phyloP scores from a whole-genome alignment of 2,329 filamentous ascomycete genomes.

The Xylaria sp. region DNA sequence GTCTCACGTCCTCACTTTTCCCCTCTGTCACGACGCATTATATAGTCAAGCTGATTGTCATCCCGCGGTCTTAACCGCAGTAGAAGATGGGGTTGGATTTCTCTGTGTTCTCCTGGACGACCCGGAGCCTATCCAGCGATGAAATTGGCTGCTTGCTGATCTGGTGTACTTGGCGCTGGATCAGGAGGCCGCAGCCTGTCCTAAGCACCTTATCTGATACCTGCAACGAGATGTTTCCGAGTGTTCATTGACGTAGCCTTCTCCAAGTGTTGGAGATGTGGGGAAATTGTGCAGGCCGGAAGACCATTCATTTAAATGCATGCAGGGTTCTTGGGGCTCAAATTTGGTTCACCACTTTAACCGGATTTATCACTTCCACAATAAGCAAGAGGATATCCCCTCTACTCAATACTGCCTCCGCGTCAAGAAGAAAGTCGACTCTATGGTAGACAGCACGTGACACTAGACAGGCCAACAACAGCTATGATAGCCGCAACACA shows the following conservation, averaged over 20 bases:
- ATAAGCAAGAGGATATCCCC: constrained; percentile 22
- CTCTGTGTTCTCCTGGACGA: not conserved
- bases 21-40: constrained; percentile 5
- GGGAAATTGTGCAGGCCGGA: constrained; percentile 19
- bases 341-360: constrained; percentile 34
- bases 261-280: constrained; percentile 31
- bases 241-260: constrained; percentile 20
- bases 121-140: constrained; percentile 1
- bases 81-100: not conserved
- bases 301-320: constrained; percentile 25
- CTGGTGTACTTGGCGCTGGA: constrained; percentile 7
- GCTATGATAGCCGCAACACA: not conserved
- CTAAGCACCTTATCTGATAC: constrained; percentile 20
- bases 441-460: constrained; percentile 5
- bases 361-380: constrained; percentile 36
- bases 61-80: constrained; percentile 11
- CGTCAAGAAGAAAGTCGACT: not conserved
- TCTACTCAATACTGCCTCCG: constrained; percentile 25
- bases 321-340: constrained; percentile 29
- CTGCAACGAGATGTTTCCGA: constrained; percentile 9
- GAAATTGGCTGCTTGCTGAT: constrained; percentile 11
- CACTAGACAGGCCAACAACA: not conserved
- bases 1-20: constrained; percentile 3
- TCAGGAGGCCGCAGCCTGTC: not conserved
- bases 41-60: constrained; percentile 13